phyloP scores from a whole-genome alignment of 495 filamentous ascomycete genomes.

The Daldinia concentrica region DNA sequence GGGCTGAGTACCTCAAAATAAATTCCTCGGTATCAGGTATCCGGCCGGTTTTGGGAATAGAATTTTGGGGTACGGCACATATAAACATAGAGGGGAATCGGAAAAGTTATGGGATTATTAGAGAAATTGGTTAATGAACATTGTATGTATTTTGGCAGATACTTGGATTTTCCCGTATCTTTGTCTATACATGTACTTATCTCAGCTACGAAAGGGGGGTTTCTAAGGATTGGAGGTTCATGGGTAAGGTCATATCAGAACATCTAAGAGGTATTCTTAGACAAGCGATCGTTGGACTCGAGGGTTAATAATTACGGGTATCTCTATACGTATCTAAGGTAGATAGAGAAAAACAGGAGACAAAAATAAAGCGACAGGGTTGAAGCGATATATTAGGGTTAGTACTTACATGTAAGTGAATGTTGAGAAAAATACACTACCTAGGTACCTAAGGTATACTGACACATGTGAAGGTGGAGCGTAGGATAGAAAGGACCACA shows the following conservation, averaged over 20 bases:
- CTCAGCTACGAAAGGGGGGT: background rate
- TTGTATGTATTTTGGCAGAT: constrained; percentile 9
- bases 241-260: background rate
- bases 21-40: background rate
- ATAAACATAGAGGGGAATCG: constrained; percentile 8
- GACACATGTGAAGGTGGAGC: background rate
- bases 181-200: background rate
- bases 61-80: constrained; percentile 8
- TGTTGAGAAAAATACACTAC: background rate
- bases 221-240: background rate
- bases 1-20: background rate
- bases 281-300: background rate
- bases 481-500: background rate
- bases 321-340: background rate
- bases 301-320: background rate
- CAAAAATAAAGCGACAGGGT: background rate
- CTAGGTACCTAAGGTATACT: too few species aligned
- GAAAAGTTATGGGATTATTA: constrained; percentile 22
- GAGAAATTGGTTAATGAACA: constrained; percentile 27
- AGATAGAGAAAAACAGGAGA: background rate
- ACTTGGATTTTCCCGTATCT: background rate
- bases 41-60: constrained; percentile 7
- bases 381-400: background rate
- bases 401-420: background rate
- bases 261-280: constrained; percentile 1